phyloP scores from a whole-genome alignment of 805 yeast species.

The Saturnispora kantuleensis region DNA sequence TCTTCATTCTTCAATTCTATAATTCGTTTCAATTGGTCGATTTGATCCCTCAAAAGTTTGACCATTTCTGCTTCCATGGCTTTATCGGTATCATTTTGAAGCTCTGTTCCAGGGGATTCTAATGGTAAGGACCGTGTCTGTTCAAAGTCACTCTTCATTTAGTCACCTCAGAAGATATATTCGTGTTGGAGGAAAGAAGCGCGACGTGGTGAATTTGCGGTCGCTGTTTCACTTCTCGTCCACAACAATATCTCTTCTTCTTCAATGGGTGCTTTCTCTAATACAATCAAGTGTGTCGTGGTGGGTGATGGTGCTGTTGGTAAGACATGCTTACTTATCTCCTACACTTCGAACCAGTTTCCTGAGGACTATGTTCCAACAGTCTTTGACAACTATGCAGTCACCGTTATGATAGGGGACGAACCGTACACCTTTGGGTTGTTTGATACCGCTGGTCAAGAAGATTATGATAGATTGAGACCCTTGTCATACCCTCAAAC shows the following conservation, averaged over 20 bases:
- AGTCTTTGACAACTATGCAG: slow-evolving; percentile 94
- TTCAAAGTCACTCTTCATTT: too few species aligned
- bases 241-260: neutral
- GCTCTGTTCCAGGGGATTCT: too few species aligned
- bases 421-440: slow-evolving; percentile 97
- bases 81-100: too few species aligned
- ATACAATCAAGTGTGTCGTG: slow-evolving; percentile 82
- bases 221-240: neutral
- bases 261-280: slow-evolving; percentile 13
- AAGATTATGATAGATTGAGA: slow-evolving; percentile 95
- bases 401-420: slow-evolving; percentile 92
- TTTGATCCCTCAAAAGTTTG: neutral
- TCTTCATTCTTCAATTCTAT: slow-evolving; percentile 10
- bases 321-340: slow-evolving; percentile 88
- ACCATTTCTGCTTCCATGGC: too few species aligned
- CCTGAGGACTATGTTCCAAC: slow-evolving; percentile 98
- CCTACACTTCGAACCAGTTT: slow-evolving; percentile 93
- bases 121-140: too few species aligned
- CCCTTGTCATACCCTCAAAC: slow-evolving; percentile 96
- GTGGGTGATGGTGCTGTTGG: slow-evolving; percentile 99
- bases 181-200: too few species aligned
- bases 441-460: slow-evolving; percentile 98
- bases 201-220: too few species aligned
- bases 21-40: slow-evolving; percentile 5
- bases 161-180: too few species aligned